Conservation (phyloP, 2,329 filamentous ascomycete species). For the Calonectria hongkongensis region DNA sequence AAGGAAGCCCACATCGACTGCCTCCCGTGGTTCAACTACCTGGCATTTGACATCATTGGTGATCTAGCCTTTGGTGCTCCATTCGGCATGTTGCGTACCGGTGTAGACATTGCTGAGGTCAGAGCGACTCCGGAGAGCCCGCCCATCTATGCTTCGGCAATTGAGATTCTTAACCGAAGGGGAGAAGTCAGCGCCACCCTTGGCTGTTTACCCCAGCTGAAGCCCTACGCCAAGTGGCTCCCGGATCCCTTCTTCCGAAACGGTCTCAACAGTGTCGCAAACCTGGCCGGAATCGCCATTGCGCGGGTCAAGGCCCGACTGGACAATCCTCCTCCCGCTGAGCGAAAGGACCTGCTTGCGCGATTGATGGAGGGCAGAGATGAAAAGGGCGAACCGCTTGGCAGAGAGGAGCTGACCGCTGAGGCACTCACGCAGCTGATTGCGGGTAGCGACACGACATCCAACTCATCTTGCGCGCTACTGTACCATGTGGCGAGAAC, state of each 20-base stretch:
- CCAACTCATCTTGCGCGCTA: slow-evolving; percentile 88
- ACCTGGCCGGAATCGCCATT: slow-evolving; percentile 91
- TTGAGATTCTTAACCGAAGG: slow-evolving; percentile 90
- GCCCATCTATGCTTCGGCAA: slow-evolving; percentile 83
- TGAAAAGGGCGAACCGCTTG: slow-evolving; percentile 83
- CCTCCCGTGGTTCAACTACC: slow-evolving; percentile 81
- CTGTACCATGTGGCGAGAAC: slow-evolving; percentile 84
- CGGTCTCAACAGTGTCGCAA: slow-evolving; percentile 83
- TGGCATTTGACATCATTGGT: slow-evolving; percentile 72
- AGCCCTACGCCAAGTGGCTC: slow-evolving; percentile 86
- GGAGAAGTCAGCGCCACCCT: slow-evolving; percentile 90
- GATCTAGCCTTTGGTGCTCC: slow-evolving; percentile 71
- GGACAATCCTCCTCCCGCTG: slow-evolving; percentile 78
- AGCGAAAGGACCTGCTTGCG: slow-evolving; percentile 86
- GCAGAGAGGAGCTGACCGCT: slow-evolving; percentile 87
- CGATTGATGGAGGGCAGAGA: slow-evolving; percentile 91
- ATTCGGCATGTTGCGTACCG: slow-evolving; percentile 83
- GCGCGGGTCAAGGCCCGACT: slow-evolving; percentile 86
- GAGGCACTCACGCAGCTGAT: slow-evolving; percentile 94
- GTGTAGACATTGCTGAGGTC: slow-evolving; percentile 85
- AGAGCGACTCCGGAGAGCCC: slow-evolving; percentile 75
- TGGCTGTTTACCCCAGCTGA: slow-evolving; percentile 83
- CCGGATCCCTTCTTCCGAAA: slow-evolving; percentile 88
- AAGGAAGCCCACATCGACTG: slow-evolving; percentile 81
- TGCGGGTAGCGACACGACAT: slow-evolving; percentile 85